These are phyloP conservation scores for Leishmania lainsoni DNA, from an alignment of 208 protist genomes.

Conservation along the genomic window DNA sequence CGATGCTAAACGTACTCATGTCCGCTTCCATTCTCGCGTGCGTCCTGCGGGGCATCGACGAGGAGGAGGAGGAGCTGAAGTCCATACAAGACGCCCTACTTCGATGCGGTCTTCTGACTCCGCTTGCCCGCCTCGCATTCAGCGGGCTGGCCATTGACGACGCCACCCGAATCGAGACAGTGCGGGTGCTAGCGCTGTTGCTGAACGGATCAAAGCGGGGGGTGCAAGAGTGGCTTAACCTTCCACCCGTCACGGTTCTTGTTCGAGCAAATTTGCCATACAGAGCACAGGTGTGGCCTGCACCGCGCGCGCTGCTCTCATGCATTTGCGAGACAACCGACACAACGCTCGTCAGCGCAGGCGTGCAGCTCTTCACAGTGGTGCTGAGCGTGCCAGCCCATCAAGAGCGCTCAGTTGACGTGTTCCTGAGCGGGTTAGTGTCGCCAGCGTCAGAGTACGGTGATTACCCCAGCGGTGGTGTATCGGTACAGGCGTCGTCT, in stretches of 20 bases:
- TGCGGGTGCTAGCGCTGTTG: slow-evolving; percentile 60
- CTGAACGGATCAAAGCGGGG: slow-evolving; percentile 37
- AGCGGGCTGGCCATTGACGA: slow-evolving; percentile 68
- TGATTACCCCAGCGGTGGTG: slow-evolving; percentile 8
- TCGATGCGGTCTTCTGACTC: slow-evolving; percentile 54
- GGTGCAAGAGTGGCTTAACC: slow-evolving; percentile 54
- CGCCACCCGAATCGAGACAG: slow-evolving; percentile 69
- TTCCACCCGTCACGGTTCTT: slow-evolving; percentile 21
- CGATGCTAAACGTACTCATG: slow-evolving; percentile 40
- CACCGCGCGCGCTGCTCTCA: slow-evolving; percentile 53
- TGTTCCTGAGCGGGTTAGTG: slow-evolving; percentile 25
- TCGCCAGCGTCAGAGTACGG: background rate
- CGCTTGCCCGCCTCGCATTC: slow-evolving; percentile 63
- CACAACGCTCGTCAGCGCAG: slow-evolving; percentile 50
- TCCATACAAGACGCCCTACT: slow-evolving; percentile 39
- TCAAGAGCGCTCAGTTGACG: slow-evolving; percentile 13
- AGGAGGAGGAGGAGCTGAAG: slow-evolving; percentile 28
- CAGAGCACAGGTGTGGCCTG: slow-evolving; percentile 35
- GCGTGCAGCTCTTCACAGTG: slow-evolving; percentile 47
- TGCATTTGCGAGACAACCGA: slow-evolving; percentile 61
- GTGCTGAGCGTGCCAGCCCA: slow-evolving; percentile 35
- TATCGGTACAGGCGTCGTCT: background rate
- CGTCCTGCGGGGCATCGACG: slow-evolving; percentile 49
- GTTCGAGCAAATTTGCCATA: slow-evolving; percentile 21
- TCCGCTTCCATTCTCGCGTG: slow-evolving; percentile 59